Evolutionary conservation across 306 rosid species (phyloP), one percentile per base, ranked within the genome.

Genomic region (Lathyrus oleraceus): DNA sequence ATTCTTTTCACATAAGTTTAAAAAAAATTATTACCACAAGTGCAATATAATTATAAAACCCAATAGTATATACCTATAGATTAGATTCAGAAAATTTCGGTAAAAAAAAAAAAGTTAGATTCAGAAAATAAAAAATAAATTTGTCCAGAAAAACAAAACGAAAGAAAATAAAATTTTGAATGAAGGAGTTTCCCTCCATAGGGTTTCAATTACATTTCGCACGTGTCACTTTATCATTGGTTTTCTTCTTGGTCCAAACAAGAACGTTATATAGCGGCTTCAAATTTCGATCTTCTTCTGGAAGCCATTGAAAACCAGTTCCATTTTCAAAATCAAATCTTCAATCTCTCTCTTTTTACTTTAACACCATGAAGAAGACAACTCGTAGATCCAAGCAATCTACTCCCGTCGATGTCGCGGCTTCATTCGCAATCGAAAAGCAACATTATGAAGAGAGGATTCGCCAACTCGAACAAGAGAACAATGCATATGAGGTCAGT

Each of bases 311-410:
- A 27, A 17, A 36, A n/a, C 38, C 27, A 5, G 28, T 56, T 56
- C 11, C 25, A 38, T 17, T 66, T 66, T 72, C 54, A n/a, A 32
- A 35, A 60, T 64, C 59, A 1, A 43, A 32, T 0, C 4, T 16
- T 4, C n/a, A 35, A 7, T 44, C 43, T 21, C 13, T n/a, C 23
- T 38, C 8, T 11, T 69, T 16, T 64, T 16, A 3, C n/a, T 69
- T 16, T 64, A 61, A 11, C 0, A 65, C n/a, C 38, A 91, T 91
- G 96, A 91, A 77, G 90, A 88, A 74, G 74, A 38, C 76, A 36
- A 86, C 42, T 78, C 95, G 99, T 67, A 81, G 89, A 58, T 83
- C 91, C 0, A 89, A 91, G 84, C 88, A 86, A 64, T 19, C 89
- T 0, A 80, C 78, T 38, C 87, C 87, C 2, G 36, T 48, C 54